Evolutionary conservation across 441 rosid species (phyloP), one percentile per base, ranked within the genome.

Genomic region (Metrosideros polymorpha): DNA sequence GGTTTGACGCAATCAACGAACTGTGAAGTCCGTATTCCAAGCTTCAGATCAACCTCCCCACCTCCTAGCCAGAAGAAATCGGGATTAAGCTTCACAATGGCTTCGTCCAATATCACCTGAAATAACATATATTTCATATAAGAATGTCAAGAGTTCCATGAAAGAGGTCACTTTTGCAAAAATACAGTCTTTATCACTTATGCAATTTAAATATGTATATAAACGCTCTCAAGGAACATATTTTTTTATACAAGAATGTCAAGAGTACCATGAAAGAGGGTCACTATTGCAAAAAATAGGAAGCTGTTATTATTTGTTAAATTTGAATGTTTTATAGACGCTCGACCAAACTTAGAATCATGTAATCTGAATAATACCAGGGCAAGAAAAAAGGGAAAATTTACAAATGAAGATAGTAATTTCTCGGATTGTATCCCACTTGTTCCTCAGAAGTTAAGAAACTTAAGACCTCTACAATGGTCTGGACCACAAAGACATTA

Each of bases 61-160:
- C 98, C 98, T 45, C 98, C 98, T 87, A 96, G 90, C 99, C 98
- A 94, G 93, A 97, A 94, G 94, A 91, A 95, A 85, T 92, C 92
- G 3, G 98, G 97, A 85, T 82, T 88, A 71, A 96, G 98, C 90
- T 92, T 93, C 75, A 89, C 91, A 61, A 97, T 93, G 83, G 98
- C 98, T 91, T 96, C 98, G 86, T 97, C 99, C 94, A 96, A 85
- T 88, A 96, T 93, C 89, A 97, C 98, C 99, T 96, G 98, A 87
- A 85, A 89, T 32, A 93, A 82, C 43, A 29, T 7, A 25, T 52
- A 52, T 52, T 47, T 50, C 55, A 52, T 22, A 30, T 47, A 42
- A 56, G 24, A 18, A 39, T 76, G 49, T 51, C 22, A 12, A 84
- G 27, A 63, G 53, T 29, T 47, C 6, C 39, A 18, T 7, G 18